Evolutionary conservation across 768 basidiomycete genomes (phyloP).

Genomic region (Fomitopsis pulvina): DNA sequence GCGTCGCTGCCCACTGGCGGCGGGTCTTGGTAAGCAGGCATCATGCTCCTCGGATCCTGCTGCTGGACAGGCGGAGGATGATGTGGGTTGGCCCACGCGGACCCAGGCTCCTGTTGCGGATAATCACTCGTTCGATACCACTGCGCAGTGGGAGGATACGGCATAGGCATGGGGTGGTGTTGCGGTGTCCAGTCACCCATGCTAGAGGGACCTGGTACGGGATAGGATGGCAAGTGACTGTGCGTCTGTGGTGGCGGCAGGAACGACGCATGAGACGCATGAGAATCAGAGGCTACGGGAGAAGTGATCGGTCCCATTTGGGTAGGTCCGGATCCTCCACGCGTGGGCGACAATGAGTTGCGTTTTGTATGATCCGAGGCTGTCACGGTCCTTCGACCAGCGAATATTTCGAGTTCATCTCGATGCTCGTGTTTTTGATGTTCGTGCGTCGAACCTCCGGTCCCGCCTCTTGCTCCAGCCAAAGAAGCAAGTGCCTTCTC

Average conservation of each 20-base stretch:
- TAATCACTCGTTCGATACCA: background rate
- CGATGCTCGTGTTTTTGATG: slow-evolving; percentile 48
- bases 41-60: background rate
- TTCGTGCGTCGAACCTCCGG: slow-evolving; percentile 28
- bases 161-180: slow-evolving; percentile 8
- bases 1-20: background rate
- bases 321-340: background rate
- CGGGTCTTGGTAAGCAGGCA: background rate
- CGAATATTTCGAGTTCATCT: slow-evolving; percentile 65
- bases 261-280: background rate
- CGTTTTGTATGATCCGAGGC: slow-evolving; percentile 30
- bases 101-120: background rate
- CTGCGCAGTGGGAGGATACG: slow-evolving; percentile 5
- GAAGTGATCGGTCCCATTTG: background rate
- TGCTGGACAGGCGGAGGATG: background rate
- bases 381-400: slow-evolving; percentile 59
- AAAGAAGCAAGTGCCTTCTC: slow-evolving; percentile 64
- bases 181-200: background rate
- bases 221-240: background rate
- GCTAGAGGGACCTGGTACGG: background rate
- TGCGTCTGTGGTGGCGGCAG: background rate
- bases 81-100: background rate
- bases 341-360: background rate
- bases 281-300: background rate
- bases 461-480: slow-evolving; percentile 29